Evolutionary conservation across 306 rosid genomes (phyloP).

Genomic region (Lathyrus aphaca): DNA sequence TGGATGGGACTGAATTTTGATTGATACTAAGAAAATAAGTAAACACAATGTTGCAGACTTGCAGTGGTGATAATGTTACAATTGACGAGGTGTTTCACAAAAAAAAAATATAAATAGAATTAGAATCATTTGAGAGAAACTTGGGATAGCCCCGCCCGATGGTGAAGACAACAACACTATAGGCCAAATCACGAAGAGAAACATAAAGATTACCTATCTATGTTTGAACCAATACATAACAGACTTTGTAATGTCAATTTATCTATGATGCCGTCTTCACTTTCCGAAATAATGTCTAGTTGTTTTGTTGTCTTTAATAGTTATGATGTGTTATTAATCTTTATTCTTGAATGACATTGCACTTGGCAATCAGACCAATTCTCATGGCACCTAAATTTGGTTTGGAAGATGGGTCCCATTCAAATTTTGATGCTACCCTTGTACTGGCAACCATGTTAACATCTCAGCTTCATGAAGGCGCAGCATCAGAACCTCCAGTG

Average conservation of each 20-base stretch:
- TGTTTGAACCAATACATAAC: not conserved
- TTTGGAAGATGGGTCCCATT: slow-evolving; percentile 73
- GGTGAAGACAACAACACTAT: not conserved
- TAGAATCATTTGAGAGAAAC: slow-evolving; percentile 12
- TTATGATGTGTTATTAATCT: slow-evolving; percentile 28
- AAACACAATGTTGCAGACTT: slow-evolving; percentile 12
- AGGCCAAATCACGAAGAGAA: not conserved
- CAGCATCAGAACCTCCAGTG: slow-evolving; percentile 62
- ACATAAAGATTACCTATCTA: not conserved
- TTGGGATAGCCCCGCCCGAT: not conserved
- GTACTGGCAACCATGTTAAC: slow-evolving; percentile 93
- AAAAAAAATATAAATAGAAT: slow-evolving; percentile 1
- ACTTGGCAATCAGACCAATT: slow-evolving; percentile 71
- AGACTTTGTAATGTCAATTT: slow-evolving; percentile 4
- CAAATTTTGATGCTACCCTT: slow-evolving; percentile 90
- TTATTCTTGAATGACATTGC: slow-evolving; percentile 33
- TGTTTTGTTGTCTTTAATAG: slow-evolving; percentile 23
- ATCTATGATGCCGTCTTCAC: not conserved
- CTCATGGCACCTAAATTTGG: slow-evolving; percentile 92
- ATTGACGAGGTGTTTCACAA: not conserved
- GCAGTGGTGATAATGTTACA: not conserved
- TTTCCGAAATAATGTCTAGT: not conserved
- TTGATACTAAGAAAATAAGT: not conserved
- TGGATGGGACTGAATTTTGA: not conserved
- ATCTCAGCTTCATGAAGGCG: slow-evolving; percentile 72